Evolutionary conservation across 75 land plant genomes (phyloP), one percentile per base, ranked within the genome.

Genomic region (Adiantum capillusveneris): DNA sequence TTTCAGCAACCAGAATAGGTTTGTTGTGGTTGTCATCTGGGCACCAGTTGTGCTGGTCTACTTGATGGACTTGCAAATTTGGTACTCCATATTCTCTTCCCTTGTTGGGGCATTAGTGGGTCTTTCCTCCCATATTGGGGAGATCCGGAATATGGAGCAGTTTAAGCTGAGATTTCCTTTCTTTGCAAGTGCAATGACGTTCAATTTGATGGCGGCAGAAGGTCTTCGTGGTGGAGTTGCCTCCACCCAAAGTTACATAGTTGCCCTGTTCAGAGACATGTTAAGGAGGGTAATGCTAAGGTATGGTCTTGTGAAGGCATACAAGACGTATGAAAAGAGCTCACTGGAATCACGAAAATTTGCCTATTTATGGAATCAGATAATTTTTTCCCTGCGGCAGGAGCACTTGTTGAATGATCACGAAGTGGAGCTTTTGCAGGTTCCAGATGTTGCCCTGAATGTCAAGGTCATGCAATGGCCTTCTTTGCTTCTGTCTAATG

Each of bases 21-120:
- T 67, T 48, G 62, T 68, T 37, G 41, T 64, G 34, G 55, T 42
- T 20, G 58, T 50, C 5, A 44, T 71, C 52, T 71, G 74, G 74
- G 61, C 62, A 41, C 74, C 74, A 0, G 74, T 71, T 19, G 45
- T 71, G 25, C 29, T 71, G 62, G 74, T 71, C 16, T 71, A 71
- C 57, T 71, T 71, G 25, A 71, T 71, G 74, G 74, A 71, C 56
- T 57, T 60, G 25, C 74, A 65, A 31, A 65, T 71, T 27, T 71
- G 74, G 74, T 71, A 71, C 44, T 56, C 74, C 11, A 57, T 71
- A 21, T 71, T 70, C 53, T 71, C 74, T 21, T 57, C 70, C 6
- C 20, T 34, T 6, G 46, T 71, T 29, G 74, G 74, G 29, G 74
- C 74, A 19, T 39, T 71, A 42, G 59, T 71, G 27, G 74, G 74